Conservation (phyloP, 768 basidiomycete genomes). For the Phlebiopsis gigantea region DNA sequence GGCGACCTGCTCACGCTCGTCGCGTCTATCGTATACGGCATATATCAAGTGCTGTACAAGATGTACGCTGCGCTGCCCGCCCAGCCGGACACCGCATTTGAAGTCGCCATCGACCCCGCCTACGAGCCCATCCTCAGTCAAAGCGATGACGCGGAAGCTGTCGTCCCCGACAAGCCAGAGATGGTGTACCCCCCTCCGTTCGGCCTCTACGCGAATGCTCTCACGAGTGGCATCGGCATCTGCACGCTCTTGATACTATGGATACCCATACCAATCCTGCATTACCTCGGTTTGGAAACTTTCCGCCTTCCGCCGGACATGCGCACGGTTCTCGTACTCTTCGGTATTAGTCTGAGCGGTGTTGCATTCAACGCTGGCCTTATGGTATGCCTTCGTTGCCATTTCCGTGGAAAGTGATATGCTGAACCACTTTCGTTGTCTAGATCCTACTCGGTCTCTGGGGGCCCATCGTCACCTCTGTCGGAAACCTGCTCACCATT, state of each 20-base stretch:
- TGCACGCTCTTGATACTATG: slow-evolving; percentile 70
- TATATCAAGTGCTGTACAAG: slow-evolving; percentile 87
- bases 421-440: neutral
- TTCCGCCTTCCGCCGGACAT: slow-evolving; percentile 60
- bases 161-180: slow-evolving; percentile 6
- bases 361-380: slow-evolving; percentile 80
- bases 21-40: slow-evolving; percentile 66
- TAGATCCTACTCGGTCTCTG: slow-evolving; percentile 79
- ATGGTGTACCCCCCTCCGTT: slow-evolving; percentile 63
- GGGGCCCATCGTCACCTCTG: slow-evolving; percentile 85
- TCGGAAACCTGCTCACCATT: slow-evolving; percentile 92
- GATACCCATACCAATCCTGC: slow-evolving; percentile 73
- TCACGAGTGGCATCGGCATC: slow-evolving; percentile 78
- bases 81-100: slow-evolving; percentile 48
- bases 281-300: slow-evolving; percentile 56
- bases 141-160: slow-evolving; percentile 17
- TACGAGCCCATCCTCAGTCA: slow-evolving; percentile 25
- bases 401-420: neutral
- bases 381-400: slow-evolving; percentile 50
- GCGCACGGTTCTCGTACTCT: slow-evolving; percentile 45
- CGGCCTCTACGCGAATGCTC: slow-evolving; percentile 77
- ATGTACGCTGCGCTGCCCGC: slow-evolving; percentile 58
- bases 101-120: slow-evolving; percentile 30
- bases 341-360: slow-evolving; percentile 65
- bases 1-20: slow-evolving; percentile 72